Evolutionary conservation across 768 basidiomycete species (phyloP), one percentile per base, ranked within the genome.

Genomic region (Podaxis rugospora): DNA sequence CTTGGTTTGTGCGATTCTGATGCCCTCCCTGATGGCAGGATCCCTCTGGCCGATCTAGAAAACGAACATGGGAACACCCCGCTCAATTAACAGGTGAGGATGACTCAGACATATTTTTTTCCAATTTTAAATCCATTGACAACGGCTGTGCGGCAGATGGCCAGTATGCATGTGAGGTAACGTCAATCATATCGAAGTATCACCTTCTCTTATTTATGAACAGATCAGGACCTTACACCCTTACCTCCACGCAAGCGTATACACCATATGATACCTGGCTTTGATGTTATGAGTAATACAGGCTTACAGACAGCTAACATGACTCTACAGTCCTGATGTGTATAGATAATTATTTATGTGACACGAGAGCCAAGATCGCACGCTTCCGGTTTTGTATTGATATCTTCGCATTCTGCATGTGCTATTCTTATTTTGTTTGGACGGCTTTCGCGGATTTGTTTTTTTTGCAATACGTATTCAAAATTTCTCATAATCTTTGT

Each of bases 211-310:
- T 62, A 69, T 55, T 65, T 58, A 63, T 62, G 64, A 44, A 65
- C 56, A 64, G 64, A 57, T 51, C 76, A 84, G 74, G 83, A 85
- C 64, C 75, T 85, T 64, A 70, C 82, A 62, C 76, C 75, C 44
- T 68, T 85, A 46, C 82, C 81, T 50, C 84, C 86, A 16, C 79
- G 87, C 68, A 88, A 88, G 72, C 83, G 87, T 57, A 74, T 81
- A 21, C 87, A 88, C 70, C 85, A 87, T 69, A 82, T 87, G 78
- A 83, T 86, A 72, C 76, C 80, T 51, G 77, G 77, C 14, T 85
- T 82, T 66, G 82, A 86, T 69, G 76, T 84, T 66, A 71, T 82
- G 76, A 80, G 76, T 67, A 79, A 75, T 62, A 74, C 80, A 53
- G 76, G 83, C 50, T 66, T 87, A 65, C 85, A 85, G 66, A 70